A percentile compares a stretch with the other conserved stretches of the same genome.
phyloP scores from a whole-genome alignment of 768 basidiomycete species.

The Rubroboletus pulcherrimus region DNA sequence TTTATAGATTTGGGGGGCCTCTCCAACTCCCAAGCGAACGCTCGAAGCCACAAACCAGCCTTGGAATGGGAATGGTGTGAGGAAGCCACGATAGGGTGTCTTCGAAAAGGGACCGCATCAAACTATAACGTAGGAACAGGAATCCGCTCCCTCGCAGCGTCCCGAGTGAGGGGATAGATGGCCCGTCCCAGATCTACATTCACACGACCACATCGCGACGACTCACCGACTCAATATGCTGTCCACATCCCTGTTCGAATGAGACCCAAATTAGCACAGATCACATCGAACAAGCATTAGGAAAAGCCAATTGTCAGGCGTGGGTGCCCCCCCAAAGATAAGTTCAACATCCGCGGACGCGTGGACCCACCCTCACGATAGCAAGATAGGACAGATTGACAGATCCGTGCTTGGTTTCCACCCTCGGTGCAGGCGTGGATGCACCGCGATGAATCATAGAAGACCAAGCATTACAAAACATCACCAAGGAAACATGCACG shows the following conservation, averaged over 20 bases:
- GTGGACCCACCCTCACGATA: slow-evolving; percentile 6
- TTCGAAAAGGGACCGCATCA: slow-evolving; percentile 36
- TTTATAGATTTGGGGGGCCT: slow-evolving; percentile 24
- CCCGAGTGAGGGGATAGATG: slow-evolving; percentile 6
- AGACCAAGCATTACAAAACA: slow-evolving; percentile 13
- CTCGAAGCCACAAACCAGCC: slow-evolving; percentile 7
- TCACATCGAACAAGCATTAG: background rate
- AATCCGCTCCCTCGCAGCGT: slow-evolving; percentile 7
- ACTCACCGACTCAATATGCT: slow-evolving; percentile 61
- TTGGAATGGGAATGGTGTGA: slow-evolving; percentile 20
- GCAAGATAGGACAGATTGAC: slow-evolving; percentile 5
- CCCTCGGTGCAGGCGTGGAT: slow-evolving; percentile 15
- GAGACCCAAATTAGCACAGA: slow-evolving; percentile 4
- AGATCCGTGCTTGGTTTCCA: slow-evolving; percentile 13
- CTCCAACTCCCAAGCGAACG: slow-evolving; percentile 22
- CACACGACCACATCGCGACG: slow-evolving; percentile 11
- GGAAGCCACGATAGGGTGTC: slow-evolving; percentile 29
- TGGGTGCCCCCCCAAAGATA: slow-evolving; percentile 7
- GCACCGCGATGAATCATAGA: slow-evolving; percentile 19
- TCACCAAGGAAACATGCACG: slow-evolving; percentile 32
- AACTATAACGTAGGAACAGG: slow-evolving; percentile 28
- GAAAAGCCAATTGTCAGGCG: background rate
- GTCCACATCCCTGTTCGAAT: slow-evolving; percentile 60
- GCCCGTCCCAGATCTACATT: slow-evolving; percentile 17
- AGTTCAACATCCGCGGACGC: slow-evolving; percentile 17